A percentile compares a stretch with the other conserved stretches of the same genome.
Evolutionary conservation across 2,329 filamentous ascomycete species (phyloP).

Genomic region (Paracamarosporium sp.): DNA sequence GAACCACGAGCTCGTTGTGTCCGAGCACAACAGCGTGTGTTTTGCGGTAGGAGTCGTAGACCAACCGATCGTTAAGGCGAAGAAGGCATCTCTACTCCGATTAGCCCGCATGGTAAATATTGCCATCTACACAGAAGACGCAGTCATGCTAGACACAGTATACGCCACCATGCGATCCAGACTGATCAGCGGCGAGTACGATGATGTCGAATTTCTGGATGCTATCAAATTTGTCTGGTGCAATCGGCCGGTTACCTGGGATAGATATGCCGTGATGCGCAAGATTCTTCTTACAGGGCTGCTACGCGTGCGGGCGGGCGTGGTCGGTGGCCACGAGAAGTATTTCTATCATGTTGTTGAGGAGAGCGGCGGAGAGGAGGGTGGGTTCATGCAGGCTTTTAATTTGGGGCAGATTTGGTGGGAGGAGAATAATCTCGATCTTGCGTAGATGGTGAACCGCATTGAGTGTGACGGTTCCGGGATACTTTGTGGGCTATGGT

Average conservation of each 20-base stretch:
- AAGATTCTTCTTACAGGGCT: background rate
- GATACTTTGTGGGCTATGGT: too few species aligned
- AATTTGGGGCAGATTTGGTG: background rate
- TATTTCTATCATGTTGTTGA: background rate
- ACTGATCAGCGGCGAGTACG: background rate
- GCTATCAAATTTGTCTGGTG: background rate
- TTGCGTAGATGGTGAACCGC: too few species aligned
- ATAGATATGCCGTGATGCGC: background rate
- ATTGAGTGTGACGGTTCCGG: too few species aligned
- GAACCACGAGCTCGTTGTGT: background rate
- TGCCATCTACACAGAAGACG: background rate
- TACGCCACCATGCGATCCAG: background rate
- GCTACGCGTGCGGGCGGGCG: background rate
- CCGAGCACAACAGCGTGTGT: background rate
- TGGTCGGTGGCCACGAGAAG: background rate
- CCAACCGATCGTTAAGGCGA: background rate
- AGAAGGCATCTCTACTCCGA: background rate
- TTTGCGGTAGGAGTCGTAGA: background rate
- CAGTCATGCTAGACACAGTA: background rate
- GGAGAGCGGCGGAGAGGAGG: background rate
- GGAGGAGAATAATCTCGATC: background rate
- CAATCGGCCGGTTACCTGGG: background rate
- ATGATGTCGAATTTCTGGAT: background rate
- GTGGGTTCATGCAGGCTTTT: background rate
- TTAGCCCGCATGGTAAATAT: background rate